Percentiles rank a stretch among this genome's conserved stretches.
Evolutionary conservation across 371 early-diverging fungal genomes (phyloP).

Genomic region (Gilbertella persicaria): DNA sequence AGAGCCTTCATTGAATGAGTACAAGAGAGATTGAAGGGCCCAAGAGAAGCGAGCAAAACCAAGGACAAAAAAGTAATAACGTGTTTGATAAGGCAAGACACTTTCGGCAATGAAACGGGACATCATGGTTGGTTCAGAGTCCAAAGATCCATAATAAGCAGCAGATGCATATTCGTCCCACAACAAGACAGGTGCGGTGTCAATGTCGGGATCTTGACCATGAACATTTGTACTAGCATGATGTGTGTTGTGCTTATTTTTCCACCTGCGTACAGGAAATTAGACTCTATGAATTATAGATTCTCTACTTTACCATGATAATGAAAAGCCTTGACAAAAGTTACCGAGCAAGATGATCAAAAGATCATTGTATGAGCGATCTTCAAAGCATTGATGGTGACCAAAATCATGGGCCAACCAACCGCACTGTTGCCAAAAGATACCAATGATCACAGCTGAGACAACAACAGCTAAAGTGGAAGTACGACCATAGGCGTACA

Average conservation of each 20-base stretch:
- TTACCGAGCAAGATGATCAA: slow-evolving; percentile 77
- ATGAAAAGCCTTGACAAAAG: slow-evolving; percentile 77
- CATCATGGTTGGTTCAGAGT: slow-evolving; percentile 41
- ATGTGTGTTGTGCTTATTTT: slow-evolving; percentile 91
- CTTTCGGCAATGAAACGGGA: slow-evolving; percentile 69
- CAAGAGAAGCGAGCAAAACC: slow-evolving; percentile 79
- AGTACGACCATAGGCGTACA: slow-evolving; percentile 56
- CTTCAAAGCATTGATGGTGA: slow-evolving; percentile 83
- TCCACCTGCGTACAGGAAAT: slow-evolving; percentile 65
- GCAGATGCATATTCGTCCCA: slow-evolving; percentile 87
- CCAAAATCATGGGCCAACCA: slow-evolving; percentile 89
- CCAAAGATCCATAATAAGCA: slow-evolving; percentile 64
- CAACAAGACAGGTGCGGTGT: slow-evolving; percentile 81
- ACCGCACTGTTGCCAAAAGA: slow-evolving; percentile 89
- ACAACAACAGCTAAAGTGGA: slow-evolving; percentile 56
- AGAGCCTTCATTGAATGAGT: slow-evolving; percentile 57
- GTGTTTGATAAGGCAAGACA: slow-evolving; percentile 67
- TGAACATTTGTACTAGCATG: slow-evolving; percentile 86
- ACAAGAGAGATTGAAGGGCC: slow-evolving; percentile 71
- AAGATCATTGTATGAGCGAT: slow-evolving; percentile 65
- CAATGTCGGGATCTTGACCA: slow-evolving; percentile 85
- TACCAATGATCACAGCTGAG: slow-evolving; percentile 66
- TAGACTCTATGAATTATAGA: slow-evolving; percentile 2
- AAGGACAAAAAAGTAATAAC: slow-evolving; percentile 82
- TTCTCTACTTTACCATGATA: slow-evolving; percentile 70